Base-by-base conservation (phyloP, 2,329 filamentous ascomycete genomes). In the Cladorrhinum sp. region DNA sequence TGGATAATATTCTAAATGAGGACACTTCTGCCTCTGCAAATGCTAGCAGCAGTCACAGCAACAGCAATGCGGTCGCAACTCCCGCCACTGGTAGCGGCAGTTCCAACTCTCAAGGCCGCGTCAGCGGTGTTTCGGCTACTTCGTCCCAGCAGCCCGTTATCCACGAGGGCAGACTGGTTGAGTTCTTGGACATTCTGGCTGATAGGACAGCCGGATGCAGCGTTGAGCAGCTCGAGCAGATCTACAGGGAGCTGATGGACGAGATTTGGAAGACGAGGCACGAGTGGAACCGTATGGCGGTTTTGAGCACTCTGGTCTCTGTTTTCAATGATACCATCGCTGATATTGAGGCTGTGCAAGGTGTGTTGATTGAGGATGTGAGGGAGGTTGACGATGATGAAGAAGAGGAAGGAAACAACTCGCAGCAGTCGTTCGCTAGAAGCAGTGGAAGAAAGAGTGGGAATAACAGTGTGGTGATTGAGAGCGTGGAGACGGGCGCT, bases 191-290 rank as follows among this genome's bases (percentile, higher is more conserved):
- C 0, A 79, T 85, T 39, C 77, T 96, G 33, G 86, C 88, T 0
- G 76, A 83, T 26, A 80, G 82, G 50, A 94, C 90, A 1, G 87
- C 85, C 20, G 91, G 91, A 0, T 91, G 90, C 73, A 90, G 88
- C 0, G 90, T 99, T 57, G 95, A 99, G 76, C 94, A 99, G 74
- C 79, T 99, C 20, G 94, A 98, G 79, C 94, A 98, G 75, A 88
- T 97, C 72, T 93, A 93, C 73, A 88, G 92, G 7, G 86, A 89
- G 66, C 79, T 98, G 65, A 98, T 98, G 94, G 90, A 94, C 63
- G 86, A 88, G 65, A 84, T 98, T 50, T 99, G 95, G 95, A 82
- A 82, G 63, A 84, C 83, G 62, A 84, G 92, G 55, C 82, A 86
- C 53, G 88, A 96, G 70, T 95, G 91, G 85, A 95, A 99, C 75